Base-by-base conservation (phyloP, 345 rosid genomes). In the Pistacia atlantica region DNA sequence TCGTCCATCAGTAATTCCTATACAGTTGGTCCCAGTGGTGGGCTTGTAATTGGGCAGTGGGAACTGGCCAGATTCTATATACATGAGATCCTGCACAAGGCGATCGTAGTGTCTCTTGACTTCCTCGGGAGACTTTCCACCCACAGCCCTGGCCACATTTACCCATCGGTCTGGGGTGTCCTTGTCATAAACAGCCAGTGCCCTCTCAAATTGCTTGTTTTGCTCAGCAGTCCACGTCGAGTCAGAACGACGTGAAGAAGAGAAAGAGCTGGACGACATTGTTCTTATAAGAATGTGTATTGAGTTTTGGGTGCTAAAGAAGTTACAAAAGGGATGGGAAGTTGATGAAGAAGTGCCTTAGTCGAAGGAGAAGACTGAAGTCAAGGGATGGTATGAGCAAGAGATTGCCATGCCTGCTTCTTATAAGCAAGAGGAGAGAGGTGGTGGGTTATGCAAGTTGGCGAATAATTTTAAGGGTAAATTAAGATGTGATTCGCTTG, bases 101-200 rank as follows among this genome's bases (percentile, higher is more conserved):
- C 81, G 80, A 75, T 93, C 99, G 69, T 93, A 95, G 78, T 93
- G 94, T 81, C 85, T 82, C 83, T 87, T 91, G 14, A 95, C 97
- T 76, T 95, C 98, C 66, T 90, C 98, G 0, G 79, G 85, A 48
- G 98, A 87, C 84, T 93, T 95, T 16, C 83, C 83, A 8, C 98
- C 99, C 8, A 95, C 96, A 33, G 87, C 90, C 77, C 80, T 80
- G 20, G 98, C 97, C 63, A 93, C 90, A 65, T 93, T 93, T 68
- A 93, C 93, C 99, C 99, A 95, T 49, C 99, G 93, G 77, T 93
- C 98, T 4, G 96, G 97, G 11, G 97, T 89, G 76, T 95, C 96
- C 88, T 89, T 85, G 81, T 93, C 97, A 20, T 86, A 88, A 63
- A 87, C 58, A 8, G 97, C 99, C 69, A 95, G 87, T 31, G 99